Evolutionary conservation across 768 basidiomycete species (phyloP).

Genomic region (Hydnomerulius pinastri): DNA sequence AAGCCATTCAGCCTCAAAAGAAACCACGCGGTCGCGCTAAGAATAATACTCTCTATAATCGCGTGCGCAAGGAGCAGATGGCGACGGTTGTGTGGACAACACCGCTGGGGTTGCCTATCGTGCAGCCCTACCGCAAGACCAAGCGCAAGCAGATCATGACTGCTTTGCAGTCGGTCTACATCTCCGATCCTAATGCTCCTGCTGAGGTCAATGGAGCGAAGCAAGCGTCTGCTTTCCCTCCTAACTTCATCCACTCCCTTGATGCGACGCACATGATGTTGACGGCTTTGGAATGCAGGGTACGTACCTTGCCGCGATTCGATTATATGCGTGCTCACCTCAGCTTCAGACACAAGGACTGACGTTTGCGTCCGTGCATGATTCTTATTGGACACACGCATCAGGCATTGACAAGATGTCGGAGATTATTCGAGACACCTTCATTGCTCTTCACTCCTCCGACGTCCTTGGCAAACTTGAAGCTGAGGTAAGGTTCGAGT

Average conservation of each 20-base stretch:
- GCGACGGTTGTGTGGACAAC: constrained; percentile 96
- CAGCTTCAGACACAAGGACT: constrained; percentile 60
- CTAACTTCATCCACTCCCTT: constrained; percentile 96
- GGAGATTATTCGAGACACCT: constrained; percentile 85
- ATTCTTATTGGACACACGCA: constrained; percentile 99
- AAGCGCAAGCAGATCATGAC: constrained; percentile 85
- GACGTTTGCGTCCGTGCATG: constrained; percentile 95
- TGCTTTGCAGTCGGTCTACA: constrained; percentile 81
- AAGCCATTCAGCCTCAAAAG: constrained; percentile 33
- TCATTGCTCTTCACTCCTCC: constrained; percentile 88
- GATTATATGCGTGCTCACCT: not conserved
- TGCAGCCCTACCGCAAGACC: constrained; percentile 90
- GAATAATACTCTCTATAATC: constrained; percentile 30
- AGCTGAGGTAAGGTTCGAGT: constrained; percentile 57
- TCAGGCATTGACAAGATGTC: constrained; percentile 87
- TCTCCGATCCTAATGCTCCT: constrained; percentile 80
- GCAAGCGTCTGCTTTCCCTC: constrained; percentile 96
- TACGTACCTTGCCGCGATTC: constrained; percentile 36
- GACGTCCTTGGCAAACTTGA: constrained; percentile 76
- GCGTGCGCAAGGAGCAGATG: constrained; percentile 87
- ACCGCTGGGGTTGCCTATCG: constrained; percentile 90
- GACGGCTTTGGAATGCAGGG: constrained; percentile 87
- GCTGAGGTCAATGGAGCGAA: constrained; percentile 81
- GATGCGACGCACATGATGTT: constrained; percentile 99
- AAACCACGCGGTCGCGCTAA: constrained; percentile 8